Evolutionary conservation across 2,329 filamentous ascomycete species (phyloP).

Genomic region (Penicillium sp.): DNA sequence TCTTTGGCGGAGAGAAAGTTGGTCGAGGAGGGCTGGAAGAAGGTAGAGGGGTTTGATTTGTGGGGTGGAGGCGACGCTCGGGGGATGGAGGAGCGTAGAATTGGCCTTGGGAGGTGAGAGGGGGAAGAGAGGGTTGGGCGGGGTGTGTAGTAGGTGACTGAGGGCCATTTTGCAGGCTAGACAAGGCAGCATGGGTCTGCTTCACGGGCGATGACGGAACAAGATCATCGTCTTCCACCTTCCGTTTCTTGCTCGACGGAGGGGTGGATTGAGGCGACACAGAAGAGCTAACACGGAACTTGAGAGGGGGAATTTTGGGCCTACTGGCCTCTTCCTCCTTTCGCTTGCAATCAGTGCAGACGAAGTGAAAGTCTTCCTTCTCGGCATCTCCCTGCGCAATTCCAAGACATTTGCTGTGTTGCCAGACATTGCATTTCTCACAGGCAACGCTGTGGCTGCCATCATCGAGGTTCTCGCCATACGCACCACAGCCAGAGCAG

Average conservation of each 20-base stretch:
- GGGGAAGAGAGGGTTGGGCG: conserved; percentile 9
- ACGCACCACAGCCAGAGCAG: conserved; percentile 79
- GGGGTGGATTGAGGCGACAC: conserved; percentile 44
- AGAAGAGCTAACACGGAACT: conserved; percentile 56
- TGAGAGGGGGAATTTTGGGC: conserved; percentile 63
- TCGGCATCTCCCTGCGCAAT: conserved; percentile 79
- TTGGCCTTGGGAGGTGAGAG: conserved; percentile 9
- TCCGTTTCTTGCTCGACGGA: conserved; percentile 21
- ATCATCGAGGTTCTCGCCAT: conserved; percentile 87
- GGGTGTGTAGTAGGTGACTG: conserved; percentile 15
- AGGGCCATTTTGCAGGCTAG: conserved; percentile 23
- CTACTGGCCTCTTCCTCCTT: conserved; percentile 62
- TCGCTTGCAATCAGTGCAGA: conserved; percentile 75
- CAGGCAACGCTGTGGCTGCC: conserved; percentile 92
- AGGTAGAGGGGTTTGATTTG: conserved; percentile 14
- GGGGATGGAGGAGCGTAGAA: conserved; percentile 28
- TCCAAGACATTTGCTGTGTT: conserved; percentile 88
- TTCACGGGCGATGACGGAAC: conserved; percentile 28
- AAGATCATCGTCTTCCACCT: conserved; percentile 16
- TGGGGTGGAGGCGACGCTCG: conserved; percentile 30
- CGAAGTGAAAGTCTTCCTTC: conserved; percentile 79
- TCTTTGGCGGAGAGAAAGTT: conserved; percentile 36
- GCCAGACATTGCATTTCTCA: conserved; percentile 93
- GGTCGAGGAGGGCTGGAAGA: conserved; percentile 30
- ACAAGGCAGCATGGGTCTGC: conserved; percentile 18